Conservation (phyloP, 139 green algal species). For the Chlorella sp. region DNA sequence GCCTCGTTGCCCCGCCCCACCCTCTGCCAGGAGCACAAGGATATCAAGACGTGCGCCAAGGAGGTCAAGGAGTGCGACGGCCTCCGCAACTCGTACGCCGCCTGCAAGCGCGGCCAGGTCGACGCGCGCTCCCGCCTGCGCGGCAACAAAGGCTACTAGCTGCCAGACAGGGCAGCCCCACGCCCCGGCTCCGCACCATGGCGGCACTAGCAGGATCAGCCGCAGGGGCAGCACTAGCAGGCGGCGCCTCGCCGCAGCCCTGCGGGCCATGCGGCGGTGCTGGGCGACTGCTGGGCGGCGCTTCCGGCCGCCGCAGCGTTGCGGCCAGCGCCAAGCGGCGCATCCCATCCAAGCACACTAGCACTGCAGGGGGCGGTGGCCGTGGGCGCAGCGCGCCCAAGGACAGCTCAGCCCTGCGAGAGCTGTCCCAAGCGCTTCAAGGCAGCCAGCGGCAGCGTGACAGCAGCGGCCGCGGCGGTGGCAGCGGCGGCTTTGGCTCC, state of each 20-base stretch:
- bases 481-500: background rate
- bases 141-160: constrained; percentile 81
- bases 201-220: background rate
- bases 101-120: constrained; percentile 78
- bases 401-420: background rate
- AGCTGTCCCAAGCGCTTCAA: background rate
- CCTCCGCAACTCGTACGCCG: constrained; percentile 69
- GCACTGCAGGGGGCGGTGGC: constrained; percentile 2
- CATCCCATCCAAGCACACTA: background rate
- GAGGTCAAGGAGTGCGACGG: constrained; percentile 67
- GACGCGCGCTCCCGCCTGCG: constrained; percentile 79
- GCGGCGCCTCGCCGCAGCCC: background rate
- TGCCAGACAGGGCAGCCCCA: background rate
- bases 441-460: background rate
- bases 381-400: background rate
- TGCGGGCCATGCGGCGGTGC: background rate
- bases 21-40: constrained; percentile 40
- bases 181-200: background rate
- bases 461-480: background rate
- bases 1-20: too few relatives aligned
- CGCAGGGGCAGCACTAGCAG: background rate
- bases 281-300: too few relatives aligned
- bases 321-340: background rate
- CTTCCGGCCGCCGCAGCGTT: background rate
- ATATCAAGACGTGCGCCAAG: constrained; percentile 69